Evolutionary conservation across 805 yeast genomes (phyloP).

Genomic region (Spathaspora boniae): DNA sequence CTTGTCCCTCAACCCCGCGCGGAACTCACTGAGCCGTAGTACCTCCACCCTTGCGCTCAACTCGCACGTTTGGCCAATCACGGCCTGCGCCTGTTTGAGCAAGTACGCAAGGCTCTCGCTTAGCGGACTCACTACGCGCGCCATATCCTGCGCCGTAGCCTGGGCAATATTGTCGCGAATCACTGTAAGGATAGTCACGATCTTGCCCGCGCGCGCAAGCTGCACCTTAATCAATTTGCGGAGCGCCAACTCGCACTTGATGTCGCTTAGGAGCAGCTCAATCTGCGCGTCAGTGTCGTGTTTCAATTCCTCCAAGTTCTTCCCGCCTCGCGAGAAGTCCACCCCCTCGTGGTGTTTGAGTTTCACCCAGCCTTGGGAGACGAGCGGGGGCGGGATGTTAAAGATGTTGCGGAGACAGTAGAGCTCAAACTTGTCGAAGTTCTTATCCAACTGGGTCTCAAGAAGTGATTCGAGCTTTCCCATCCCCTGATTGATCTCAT

Average conservation of each 20-base stretch:
- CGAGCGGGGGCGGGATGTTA: slow-evolving; percentile 61
- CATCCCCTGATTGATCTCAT: slow-evolving; percentile 72
- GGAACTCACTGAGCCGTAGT: slow-evolving; percentile 21
- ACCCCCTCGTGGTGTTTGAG: slow-evolving; percentile 65
- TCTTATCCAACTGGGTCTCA: slow-evolving; percentile 72
- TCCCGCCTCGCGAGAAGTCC: too few species aligned
- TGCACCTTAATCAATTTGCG: slow-evolving; percentile 40
- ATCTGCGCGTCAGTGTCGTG: too few species aligned
- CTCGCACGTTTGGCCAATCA: slow-evolving; percentile 25
- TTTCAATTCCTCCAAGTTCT: too few species aligned
- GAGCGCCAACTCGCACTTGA: too few species aligned
- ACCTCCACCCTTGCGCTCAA: slow-evolving; percentile 23
- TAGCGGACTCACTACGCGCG: too few species aligned
- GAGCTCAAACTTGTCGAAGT: slow-evolving; percentile 82
- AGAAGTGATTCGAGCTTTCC: slow-evolving; percentile 74
- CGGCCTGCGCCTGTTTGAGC: slow-evolving; percentile 40
- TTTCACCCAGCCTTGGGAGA: slow-evolving; percentile 62
- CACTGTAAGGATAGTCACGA: slow-evolving; percentile 28
- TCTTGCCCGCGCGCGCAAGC: slow-evolving; percentile 32
- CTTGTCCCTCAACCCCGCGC: slow-evolving; percentile 33
- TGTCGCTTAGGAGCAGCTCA: too few species aligned
- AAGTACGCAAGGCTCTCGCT: slow-evolving; percentile 46
- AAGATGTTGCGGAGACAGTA: slow-evolving; percentile 77
- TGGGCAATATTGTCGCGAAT: slow-evolving; percentile 29
- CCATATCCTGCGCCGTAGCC: too few species aligned